phyloP scores from a whole-genome alignment of 73 alveolate genomes.

The Stentor roeselii region DNA sequence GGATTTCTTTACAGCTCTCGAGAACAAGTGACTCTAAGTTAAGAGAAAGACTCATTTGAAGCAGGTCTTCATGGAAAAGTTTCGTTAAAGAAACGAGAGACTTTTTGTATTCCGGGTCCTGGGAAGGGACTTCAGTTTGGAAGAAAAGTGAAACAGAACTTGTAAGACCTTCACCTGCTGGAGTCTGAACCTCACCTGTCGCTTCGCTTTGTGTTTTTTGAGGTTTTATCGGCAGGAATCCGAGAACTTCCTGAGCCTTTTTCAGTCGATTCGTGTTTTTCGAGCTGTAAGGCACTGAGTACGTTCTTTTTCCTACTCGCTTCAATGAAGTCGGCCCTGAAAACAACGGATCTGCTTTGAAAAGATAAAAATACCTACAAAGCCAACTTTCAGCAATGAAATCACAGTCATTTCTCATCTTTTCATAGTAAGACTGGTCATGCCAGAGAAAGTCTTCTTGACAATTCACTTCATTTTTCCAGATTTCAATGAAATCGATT shows the following conservation, averaged over 20 bases:
- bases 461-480: not conserved
- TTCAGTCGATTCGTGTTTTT: not conserved
- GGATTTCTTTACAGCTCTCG: not conserved
- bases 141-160: not conserved
- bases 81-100: too few relatives aligned
- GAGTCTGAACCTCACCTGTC: not conserved
- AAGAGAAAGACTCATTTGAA: not conserved
- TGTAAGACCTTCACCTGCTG: not conserved
- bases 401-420: not conserved
- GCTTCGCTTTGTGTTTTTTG: not conserved
- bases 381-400: not conserved
- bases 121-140: not conserved
- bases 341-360: slow-evolving; percentile 16
- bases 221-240: not conserved
- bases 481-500: not conserved
- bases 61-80: not conserved
- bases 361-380: not conserved
- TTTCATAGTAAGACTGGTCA: not conserved
- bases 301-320: not conserved
- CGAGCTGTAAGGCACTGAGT: not conserved
- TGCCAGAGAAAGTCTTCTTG: not conserved
- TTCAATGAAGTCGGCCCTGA: slow-evolving; percentile 8
- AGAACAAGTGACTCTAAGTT: not conserved
- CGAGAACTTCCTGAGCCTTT: not conserved
- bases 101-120: not conserved